These are phyloP conservation scores for Striga asiatica DNA, from an alignment of 257 asterid genomes.

Conservation along the genomic window DNA sequence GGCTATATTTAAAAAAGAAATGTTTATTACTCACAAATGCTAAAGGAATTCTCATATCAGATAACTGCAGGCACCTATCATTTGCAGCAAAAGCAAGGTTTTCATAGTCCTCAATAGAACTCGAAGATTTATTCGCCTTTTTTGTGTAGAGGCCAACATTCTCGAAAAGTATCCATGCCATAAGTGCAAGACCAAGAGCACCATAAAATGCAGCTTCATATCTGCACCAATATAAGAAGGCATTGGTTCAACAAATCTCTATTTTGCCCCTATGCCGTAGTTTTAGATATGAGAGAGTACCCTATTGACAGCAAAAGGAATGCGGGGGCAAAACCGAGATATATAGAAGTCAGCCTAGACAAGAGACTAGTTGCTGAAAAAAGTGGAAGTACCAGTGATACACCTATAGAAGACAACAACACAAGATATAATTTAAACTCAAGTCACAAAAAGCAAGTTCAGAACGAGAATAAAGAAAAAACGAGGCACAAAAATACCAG, in stretches of 20 bases:
- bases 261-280: background rate
- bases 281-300: constrained; percentile 31
- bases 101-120: constrained; percentile 39
- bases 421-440: background rate
- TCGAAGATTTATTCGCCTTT: constrained; percentile 34
- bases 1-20: background rate
- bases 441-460: background rate
- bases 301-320: constrained; percentile 93
- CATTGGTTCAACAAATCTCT: background rate
- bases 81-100: constrained; percentile 28
- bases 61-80: constrained; percentile 50
- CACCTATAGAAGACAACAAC: constrained; percentile 35
- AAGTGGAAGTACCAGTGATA: constrained; percentile 80
- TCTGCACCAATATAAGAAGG: constrained; percentile 33
- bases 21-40: constrained; percentile 56
- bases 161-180: constrained; percentile 91
- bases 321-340: constrained; percentile 93
- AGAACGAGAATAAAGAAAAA: background rate
- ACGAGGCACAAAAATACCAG: constrained; percentile 38
- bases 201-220: constrained; percentile 91
- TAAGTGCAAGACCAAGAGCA: constrained; percentile 76
- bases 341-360: constrained; percentile 78
- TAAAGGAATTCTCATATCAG: constrained; percentile 79
- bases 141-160: constrained; percentile 44
- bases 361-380: constrained; percentile 66